Conservation (phyloP, 345 rosid species). For the Rubroshorea leprosula region DNA sequence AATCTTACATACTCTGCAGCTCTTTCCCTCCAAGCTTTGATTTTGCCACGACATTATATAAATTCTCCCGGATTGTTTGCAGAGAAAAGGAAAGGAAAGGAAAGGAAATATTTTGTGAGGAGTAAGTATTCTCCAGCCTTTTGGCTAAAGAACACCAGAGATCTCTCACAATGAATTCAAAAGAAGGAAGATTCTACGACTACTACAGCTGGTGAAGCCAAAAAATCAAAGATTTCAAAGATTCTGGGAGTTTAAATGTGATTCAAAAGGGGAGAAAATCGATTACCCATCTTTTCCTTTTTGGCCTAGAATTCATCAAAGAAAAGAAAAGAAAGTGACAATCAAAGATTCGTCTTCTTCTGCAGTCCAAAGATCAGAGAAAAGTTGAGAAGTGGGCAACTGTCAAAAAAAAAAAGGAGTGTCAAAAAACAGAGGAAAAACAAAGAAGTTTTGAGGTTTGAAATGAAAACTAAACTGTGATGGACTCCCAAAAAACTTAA, state of each 20-base stretch:
- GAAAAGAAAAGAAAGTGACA: slow-evolving; percentile 15
- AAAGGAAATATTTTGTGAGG: too few relatives aligned
- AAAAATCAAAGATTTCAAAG: neutral
- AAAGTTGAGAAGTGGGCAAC: slow-evolving; percentile 17
- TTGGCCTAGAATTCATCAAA: slow-evolving; percentile 52
- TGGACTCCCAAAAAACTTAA: slow-evolving; percentile 31
- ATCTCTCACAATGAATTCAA: neutral
- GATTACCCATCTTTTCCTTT: slow-evolving; percentile 9
- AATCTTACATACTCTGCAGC: slow-evolving; percentile 53
- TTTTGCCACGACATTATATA: slow-evolving; percentile 28
- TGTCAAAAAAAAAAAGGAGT: slow-evolving; percentile 15
- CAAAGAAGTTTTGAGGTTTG: slow-evolving; percentile 17
- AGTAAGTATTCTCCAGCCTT: neutral
- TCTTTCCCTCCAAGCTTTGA: slow-evolving; percentile 30
- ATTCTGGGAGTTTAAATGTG: neutral
- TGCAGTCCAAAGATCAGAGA: slow-evolving; percentile 22
- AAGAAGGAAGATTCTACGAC: neutral
- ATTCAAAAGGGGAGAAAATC: neutral
- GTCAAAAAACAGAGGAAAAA: slow-evolving; percentile 6
- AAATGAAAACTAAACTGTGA: slow-evolving; percentile 4
- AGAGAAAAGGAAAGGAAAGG: too few relatives aligned
- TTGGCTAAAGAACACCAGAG: neutral
- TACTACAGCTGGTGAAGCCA: too few relatives aligned
- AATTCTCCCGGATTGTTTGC: too few relatives aligned
- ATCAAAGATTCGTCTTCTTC: slow-evolving; percentile 32